phyloP scores from a whole-genome alignment of 176 grass and related monocot species.

The bread wheat (Triticum aestivum) region IWGSC_CS_RefSeq_v2.1 NC_057794.1:19739545-19740044 shows the following conservation, averaged over 20 bases:
- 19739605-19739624: neutral
- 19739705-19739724: neutral
- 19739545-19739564: slow-evolving; percentile 98
- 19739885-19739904: neutral
- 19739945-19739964: no score
- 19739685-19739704: neutral
- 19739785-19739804: neutral
- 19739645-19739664: neutral
- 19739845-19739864: neutral
- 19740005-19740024: neutral
- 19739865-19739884: neutral
- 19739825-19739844: neutral
- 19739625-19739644: neutral
- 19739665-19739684: neutral
- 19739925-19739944: no score
- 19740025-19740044: neutral
- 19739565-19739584: neutral
- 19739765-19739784: neutral
- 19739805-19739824: neutral
- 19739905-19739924: no score
- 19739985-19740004: neutral
- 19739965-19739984: no score
- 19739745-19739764: neutral
- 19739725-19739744: neutral
- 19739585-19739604: neutral